phyloP scores from a whole-genome alignment of 2,329 filamentous ascomycete species.

The Ramularia endophylla region DNA sequence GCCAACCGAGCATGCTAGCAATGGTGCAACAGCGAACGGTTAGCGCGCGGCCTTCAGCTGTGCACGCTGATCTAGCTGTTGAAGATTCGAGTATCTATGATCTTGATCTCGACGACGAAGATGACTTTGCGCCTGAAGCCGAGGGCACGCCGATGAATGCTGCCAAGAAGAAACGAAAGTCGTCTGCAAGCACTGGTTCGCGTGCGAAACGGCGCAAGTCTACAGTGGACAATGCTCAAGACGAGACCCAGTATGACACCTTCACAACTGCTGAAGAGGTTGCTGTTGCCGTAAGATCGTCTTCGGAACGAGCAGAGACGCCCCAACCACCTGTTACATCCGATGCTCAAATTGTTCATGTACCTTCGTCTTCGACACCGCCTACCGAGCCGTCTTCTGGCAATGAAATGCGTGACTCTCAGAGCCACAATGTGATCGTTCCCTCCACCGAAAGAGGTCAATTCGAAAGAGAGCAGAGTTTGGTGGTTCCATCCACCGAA shows the following conservation, averaged over 20 bases:
- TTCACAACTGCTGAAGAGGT: slow-evolving; percentile 5
- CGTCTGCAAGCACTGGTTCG: slow-evolving; percentile 6
- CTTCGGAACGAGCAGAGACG: slow-evolving; percentile 17
- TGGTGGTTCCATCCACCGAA: slow-evolving; percentile 16
- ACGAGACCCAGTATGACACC: neutral
- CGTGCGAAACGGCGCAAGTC: slow-evolving; percentile 26
- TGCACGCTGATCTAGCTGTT: slow-evolving; percentile 35
- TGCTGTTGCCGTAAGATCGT: slow-evolving; percentile 8
- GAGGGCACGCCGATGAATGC: slow-evolving; percentile 62
- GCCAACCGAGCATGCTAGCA: slow-evolving; percentile 45
- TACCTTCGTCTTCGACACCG: slow-evolving; percentile 31
- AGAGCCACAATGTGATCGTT: slow-evolving; percentile 26
- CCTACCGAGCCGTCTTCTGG: slow-evolving; percentile 23
- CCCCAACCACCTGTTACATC: slow-evolving; percentile 17
- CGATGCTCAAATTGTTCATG: slow-evolving; percentile 28
- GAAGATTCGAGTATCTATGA: slow-evolving; percentile 27
- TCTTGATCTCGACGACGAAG: slow-evolving; percentile 25
- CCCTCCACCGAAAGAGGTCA: slow-evolving; percentile 27
- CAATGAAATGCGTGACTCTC: too few species aligned
- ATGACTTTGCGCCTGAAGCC: slow-evolving; percentile 55
- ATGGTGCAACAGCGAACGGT: slow-evolving; percentile 39
- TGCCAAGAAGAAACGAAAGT: slow-evolving; percentile 34
- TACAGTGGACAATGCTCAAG: slow-evolving; percentile 11
- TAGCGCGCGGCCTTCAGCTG: slow-evolving; percentile 21
- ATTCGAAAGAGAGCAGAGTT: slow-evolving; percentile 13